These are phyloP conservation scores for Neostapfia colusana DNA, from an alignment of 176 grass and related monocot genomes.

Conservation along the genomic window DNA sequence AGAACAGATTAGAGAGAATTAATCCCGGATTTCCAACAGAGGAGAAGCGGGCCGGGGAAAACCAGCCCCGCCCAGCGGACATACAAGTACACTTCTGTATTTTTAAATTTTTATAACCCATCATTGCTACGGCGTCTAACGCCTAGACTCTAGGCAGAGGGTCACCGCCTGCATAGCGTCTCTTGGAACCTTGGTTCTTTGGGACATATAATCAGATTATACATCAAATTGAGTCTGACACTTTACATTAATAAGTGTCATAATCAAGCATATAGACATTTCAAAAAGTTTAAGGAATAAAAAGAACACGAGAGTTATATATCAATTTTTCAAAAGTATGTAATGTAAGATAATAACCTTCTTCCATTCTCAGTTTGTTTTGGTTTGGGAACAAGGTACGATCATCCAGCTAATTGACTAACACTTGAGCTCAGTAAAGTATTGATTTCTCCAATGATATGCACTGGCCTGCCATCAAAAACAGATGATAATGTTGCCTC, in stretches of 20 bases:
- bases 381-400: conserved; percentile 14
- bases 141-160: too few species aligned
- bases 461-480: conserved; percentile 86
- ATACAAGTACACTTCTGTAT: too few species aligned
- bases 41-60: too few species aligned
- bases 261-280: conserved; percentile 11
- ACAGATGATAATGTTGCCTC: conserved; percentile 77
- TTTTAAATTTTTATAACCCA: too few species aligned
- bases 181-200: too few species aligned
- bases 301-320: not conserved
- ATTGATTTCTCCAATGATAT: conserved; percentile 97
- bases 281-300: not conserved
- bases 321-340: conserved; percentile 25
- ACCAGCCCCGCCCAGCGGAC: too few species aligned
- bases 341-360: conserved; percentile 26
- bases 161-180: too few species aligned
- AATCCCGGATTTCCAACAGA: too few species aligned
- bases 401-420: conserved; percentile 56
- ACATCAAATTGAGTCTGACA: conserved; percentile 1
- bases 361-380: conserved; percentile 25
- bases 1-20: too few species aligned
- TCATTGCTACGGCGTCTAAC: too few species aligned
- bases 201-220: not conserved
- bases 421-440: conserved; percentile 54
- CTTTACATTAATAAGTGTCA: conserved; percentile 4